A percentile compares a stretch with the other conserved stretches of the same genome.
Evolutionary conservation across 192 early-diverging fungal species (phyloP).

Genomic region (Helicostylum pulchrum): DNA sequence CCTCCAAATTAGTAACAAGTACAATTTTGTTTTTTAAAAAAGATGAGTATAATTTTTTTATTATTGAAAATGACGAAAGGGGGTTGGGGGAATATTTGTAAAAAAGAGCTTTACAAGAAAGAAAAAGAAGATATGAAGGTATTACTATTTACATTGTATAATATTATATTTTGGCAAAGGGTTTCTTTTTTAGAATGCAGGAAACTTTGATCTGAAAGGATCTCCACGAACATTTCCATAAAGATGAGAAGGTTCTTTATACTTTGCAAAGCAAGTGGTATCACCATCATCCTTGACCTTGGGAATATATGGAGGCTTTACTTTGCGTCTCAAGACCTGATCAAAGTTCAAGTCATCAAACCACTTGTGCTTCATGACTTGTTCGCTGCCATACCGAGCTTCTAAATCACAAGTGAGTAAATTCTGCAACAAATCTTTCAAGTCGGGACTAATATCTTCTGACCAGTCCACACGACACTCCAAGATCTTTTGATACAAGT

Average conservation of each 20-base stretch:
- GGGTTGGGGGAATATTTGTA: neutral
- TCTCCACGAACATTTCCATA: slow-evolving; percentile 19
- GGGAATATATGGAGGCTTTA: slow-evolving; percentile 52
- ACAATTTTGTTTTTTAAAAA: too few species aligned
- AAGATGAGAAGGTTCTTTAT: slow-evolving; percentile 21
- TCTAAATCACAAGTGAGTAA: slow-evolving; percentile 75
- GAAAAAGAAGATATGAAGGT: too few species aligned
- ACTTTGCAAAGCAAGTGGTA: slow-evolving; percentile 36
- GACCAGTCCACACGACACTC: slow-evolving; percentile 72
- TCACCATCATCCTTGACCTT: slow-evolving; percentile 44
- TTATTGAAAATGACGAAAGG: too few species aligned
- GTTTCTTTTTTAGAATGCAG: slow-evolving; percentile 17
- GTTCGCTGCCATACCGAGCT: slow-evolving; percentile 76
- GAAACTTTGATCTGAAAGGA: slow-evolving; percentile 25
- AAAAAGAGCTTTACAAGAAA: too few species aligned
- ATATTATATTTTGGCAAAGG: neutral
- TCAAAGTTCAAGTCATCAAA: slow-evolving; percentile 56
- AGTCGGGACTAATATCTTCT: slow-evolving; percentile 61
- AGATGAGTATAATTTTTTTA: too few species aligned
- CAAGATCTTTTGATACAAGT: slow-evolving; percentile 88
- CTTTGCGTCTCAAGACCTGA: slow-evolving; percentile 39
- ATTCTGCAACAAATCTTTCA: slow-evolving; percentile 71
- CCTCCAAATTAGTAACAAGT: too few species aligned
- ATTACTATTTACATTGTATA: too few species aligned
- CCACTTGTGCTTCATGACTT: slow-evolving; percentile 83